Base-by-base conservation (phyloP, 2,329 filamentous ascomycete genomes). In the Arthrobotrys conoides region DNA sequence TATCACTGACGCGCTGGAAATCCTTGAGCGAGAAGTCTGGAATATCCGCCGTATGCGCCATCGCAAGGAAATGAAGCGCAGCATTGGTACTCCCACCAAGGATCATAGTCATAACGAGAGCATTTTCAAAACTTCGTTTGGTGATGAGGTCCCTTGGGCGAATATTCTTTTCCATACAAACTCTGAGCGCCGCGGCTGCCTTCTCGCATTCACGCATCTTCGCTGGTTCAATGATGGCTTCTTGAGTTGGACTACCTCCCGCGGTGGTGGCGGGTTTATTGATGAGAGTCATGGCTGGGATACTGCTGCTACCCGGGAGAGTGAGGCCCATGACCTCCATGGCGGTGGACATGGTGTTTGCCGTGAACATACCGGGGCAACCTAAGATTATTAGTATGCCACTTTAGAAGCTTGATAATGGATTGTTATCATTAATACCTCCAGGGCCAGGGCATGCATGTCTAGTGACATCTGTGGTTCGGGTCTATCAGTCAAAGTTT, bases 361-460 rank as follows among this genome's bases (percentile, higher is more conserved):
- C 94, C 0, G 94, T 97, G 86, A 94, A 97, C 94, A 97, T 97
- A 18, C 94, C 93, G 57, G 93, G 93, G 80, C 93, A 97, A 0
- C 93, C 94, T 79, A 16, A 3, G 36, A 44, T 49, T 20, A 36
- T 73, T 51, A 71, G 59, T 8, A 46, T n/a, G 16, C 10, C 38
- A 9, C 41, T 5, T 48, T 24, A 16, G 10, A 12, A 20, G 18
- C 22, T 46, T 20, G 0, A 3, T 1, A 16, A 30, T 55, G 12
- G 5, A 10, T 49, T 5, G 12, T 41, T 8, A 16, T 22, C 5
- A 8, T 18, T 12, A 67, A 63, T 48, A 57, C 75, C 75, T 33
- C 93, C 93, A 0, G 90, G 89, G 8, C 90, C 90, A 0, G 92
- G 92, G 83, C 94, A 97, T 1, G 93, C 91, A 82, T 96, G 88